A percentile compares a stretch with the other conserved stretches of the same genome.
phyloP scores from a whole-genome alignment of 306 rosid genomes.

The Prunus dulcis region DNA sequence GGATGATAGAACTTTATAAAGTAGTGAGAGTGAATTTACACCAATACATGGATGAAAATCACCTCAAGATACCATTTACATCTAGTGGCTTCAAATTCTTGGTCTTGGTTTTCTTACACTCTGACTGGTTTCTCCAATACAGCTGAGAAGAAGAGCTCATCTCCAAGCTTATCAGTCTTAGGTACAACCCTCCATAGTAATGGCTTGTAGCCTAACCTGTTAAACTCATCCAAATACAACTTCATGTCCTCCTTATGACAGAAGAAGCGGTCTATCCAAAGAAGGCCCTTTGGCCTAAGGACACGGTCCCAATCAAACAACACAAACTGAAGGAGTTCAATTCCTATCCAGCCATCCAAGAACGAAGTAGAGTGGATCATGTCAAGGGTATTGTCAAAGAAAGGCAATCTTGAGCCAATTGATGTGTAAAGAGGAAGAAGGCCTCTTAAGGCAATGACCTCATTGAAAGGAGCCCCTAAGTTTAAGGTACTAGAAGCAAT shows the following conservation, averaged over 20 bases:
- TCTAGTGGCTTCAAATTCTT: neutral
- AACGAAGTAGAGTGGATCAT: conserved; percentile 22
- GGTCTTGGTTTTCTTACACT: neutral
- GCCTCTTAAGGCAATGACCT: conserved; percentile 27
- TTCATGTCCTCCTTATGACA: conserved; percentile 13
- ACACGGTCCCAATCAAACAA: conserved; percentile 18
- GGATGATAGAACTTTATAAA: too few species aligned
- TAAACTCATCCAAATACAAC: conserved; percentile 12
- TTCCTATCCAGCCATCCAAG: conserved; percentile 27
- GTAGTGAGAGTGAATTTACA: too few species aligned
- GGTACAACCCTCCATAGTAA: conserved; percentile 13
- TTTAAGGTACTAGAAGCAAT: conserved; percentile 20
- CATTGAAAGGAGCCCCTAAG: conserved; percentile 20
- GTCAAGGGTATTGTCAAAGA: conserved; percentile 19
- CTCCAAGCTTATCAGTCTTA: conserved; percentile 19
- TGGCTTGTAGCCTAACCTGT: conserved; percentile 9
- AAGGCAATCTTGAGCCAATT: conserved; percentile 19
- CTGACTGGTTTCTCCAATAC: conserved; percentile 23
- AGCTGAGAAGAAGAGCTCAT: conserved; percentile 24
- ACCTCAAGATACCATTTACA: neutral
- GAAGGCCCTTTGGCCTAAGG: conserved; percentile 18
- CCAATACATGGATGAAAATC: neutral
- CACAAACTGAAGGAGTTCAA: conserved; percentile 16
- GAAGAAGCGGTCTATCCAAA: conserved; percentile 25
- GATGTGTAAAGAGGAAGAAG: conserved; percentile 23